phyloP scores from a whole-genome alignment of 1,284 basidiomycete genomes.

The Apiotrichum gracile region DNA sequence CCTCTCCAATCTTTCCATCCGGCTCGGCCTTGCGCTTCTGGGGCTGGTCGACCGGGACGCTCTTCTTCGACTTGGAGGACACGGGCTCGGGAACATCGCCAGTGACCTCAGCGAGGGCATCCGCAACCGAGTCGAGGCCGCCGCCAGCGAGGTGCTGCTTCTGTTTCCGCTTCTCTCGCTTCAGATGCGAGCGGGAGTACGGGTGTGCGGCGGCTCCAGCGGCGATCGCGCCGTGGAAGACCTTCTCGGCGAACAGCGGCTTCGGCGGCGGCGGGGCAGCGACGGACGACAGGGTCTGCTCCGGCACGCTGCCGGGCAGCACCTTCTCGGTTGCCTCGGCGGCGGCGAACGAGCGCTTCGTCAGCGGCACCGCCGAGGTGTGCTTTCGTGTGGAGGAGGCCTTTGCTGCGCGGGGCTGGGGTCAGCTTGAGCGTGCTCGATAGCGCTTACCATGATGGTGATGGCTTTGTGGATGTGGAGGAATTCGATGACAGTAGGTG shows the following conservation, averaged over 20 bases:
- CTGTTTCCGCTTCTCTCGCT: conserved; percentile 41
- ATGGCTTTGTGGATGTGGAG: background rate
- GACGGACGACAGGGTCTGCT: conserved; percentile 4
- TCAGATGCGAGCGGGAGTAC: conserved; percentile 43
- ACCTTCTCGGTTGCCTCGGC: conserved; percentile 11
- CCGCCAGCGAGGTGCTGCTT: conserved; percentile 29
- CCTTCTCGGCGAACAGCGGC: conserved; percentile 1
- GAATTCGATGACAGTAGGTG: background rate
- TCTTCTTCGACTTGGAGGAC: conserved; percentile 6
- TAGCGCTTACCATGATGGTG: conserved; percentile 7
- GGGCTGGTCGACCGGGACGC: conserved; percentile 9
- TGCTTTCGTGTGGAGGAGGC: conserved; percentile 17
- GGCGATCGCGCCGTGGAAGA: conserved; percentile 10
- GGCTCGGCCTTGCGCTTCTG: conserved; percentile 17
- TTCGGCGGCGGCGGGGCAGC: conserved; percentile 1
- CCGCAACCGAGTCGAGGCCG: conserved; percentile 25
- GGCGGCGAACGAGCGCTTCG: conserved; percentile 20
- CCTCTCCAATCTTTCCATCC: conserved; percentile 38
- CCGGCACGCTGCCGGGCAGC: conserved; percentile 14
- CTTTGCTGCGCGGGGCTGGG: conserved; percentile 26
- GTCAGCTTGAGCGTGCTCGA: background rate
- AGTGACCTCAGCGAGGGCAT: conserved; percentile 27
- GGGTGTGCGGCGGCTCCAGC: conserved; percentile 25
- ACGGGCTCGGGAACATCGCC: background rate
- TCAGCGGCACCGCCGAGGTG: conserved; percentile 21